These are phyloP conservation scores for Rubia tinctorum DNA, from an alignment of 305 asterid genomes.

Conservation along the genomic window DNA sequence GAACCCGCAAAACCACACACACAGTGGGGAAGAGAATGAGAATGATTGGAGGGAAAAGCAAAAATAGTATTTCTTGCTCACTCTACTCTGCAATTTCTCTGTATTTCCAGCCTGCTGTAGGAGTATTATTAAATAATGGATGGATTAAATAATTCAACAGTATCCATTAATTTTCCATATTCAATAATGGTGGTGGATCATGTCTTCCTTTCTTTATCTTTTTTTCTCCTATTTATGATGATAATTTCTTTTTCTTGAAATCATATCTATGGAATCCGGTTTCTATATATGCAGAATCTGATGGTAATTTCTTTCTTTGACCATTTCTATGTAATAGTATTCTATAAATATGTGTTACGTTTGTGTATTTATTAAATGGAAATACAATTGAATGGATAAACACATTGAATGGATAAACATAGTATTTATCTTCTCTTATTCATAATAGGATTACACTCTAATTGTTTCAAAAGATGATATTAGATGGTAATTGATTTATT, in stretches of 20 bases:
- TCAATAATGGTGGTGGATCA: constrained; percentile 9
- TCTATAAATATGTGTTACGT: too few relatives aligned
- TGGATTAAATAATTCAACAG: not conserved
- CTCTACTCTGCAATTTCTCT: not conserved
- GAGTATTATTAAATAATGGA: constrained; percentile 3
- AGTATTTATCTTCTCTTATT: not conserved
- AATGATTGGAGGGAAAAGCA: constrained; percentile 64
- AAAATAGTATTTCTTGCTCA: not conserved
- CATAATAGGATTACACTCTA: not conserved
- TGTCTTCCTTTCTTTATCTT: not conserved
- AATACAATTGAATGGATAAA: not conserved
- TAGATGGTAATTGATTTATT: not conserved
- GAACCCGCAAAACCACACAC: constrained; percentile 35
- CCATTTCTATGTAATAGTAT: too few relatives aligned
- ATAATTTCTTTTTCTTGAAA: not conserved
- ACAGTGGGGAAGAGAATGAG: constrained; percentile 48
- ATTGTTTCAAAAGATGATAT: not conserved
- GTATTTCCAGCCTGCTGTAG: not conserved
- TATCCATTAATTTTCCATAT: constrained; percentile 7
- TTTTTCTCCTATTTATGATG: not conserved
- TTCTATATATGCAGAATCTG: too few relatives aligned
- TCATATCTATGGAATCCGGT: too few relatives aligned
- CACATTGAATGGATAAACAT: not conserved
- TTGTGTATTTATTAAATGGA: too few relatives aligned
- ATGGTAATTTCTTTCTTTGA: too few relatives aligned